A percentile compares a stretch with the other conserved stretches of the same genome.
Evolutionary conservation across 2,329 filamentous ascomycete species (phyloP).

Genomic region (Bisporella sp.): DNA sequence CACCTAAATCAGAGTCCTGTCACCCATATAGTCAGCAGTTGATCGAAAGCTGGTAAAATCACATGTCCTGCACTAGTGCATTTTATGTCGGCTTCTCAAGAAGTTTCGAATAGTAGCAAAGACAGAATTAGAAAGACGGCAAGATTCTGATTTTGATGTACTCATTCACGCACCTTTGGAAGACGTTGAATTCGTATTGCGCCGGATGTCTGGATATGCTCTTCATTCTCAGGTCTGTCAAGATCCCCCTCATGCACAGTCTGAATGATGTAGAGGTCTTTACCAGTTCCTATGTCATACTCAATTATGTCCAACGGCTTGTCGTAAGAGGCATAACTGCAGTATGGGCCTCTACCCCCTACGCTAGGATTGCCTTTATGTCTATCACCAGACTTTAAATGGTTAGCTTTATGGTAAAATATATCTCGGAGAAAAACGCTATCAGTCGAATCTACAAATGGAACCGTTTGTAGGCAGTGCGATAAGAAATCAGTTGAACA

Average conservation of each 20-base stretch:
- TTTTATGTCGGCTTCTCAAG: too few species aligned
- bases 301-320: conserved; percentile 6
- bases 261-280: conserved; percentile 17
- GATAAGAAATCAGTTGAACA: neutral
- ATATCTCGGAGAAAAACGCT: too few species aligned
- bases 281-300: conserved; percentile 16
- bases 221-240: neutral
- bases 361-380: conserved; percentile 1
- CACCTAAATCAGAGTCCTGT: neutral
- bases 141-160: too few species aligned
- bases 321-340: conserved; percentile 12
- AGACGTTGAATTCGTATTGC: conserved; percentile 15
- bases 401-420: too few species aligned
- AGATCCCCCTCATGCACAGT: conserved; percentile 12
- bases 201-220: conserved; percentile 14
- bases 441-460: neutral
- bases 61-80: too few species aligned
- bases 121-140: too few species aligned
- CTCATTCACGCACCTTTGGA: neutral
- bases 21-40: too few species aligned
- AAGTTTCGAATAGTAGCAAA: too few species aligned
- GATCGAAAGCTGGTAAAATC: too few species aligned
- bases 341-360: conserved; percentile 14
- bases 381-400: neutral
- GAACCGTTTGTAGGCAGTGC: neutral